Percentiles rank a stretch among this genome's conserved stretches.
Evolutionary conservation across 345 rosid species (phyloP).

Genomic region (Sonneratia caseolaris): DNA sequence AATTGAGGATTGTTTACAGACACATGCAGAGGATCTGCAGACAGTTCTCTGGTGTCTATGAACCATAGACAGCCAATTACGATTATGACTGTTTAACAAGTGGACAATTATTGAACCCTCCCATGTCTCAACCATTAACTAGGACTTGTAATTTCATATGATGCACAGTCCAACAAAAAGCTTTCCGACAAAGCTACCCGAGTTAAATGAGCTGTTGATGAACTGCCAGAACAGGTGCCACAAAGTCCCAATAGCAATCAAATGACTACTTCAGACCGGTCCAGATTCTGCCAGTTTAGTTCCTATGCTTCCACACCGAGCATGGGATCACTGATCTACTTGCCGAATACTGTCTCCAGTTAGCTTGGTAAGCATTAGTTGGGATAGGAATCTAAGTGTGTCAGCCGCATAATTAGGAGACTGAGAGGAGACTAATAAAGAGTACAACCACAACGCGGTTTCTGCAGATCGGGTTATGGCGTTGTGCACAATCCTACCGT

Average conservation of each 20-base stretch:
- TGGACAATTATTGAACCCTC: neutral
- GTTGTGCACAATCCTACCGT: no score
- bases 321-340: neutral
- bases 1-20: neutral
- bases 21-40: neutral
- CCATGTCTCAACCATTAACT: neutral
- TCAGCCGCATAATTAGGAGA: neutral
- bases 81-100: slow-evolving; percentile 1
- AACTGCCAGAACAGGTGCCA: no score
- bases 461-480: neutral
- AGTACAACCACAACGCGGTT: slow-evolving; percentile 4
- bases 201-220: neutral
- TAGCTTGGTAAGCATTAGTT: neutral
- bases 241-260: no score
- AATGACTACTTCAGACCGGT: no score
- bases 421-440: neutral
- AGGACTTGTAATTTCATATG: neutral
- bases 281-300: no score
- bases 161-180: no score
- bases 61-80: neutral
- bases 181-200: neutral
- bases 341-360: neutral
- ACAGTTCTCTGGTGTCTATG: neutral
- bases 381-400: neutral
- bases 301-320: neutral